Evolutionary conservation across 352 stramenopile genomes (phyloP), one percentile per base, ranked within the genome.

Genomic region (Phytophthora syringae): DNA sequence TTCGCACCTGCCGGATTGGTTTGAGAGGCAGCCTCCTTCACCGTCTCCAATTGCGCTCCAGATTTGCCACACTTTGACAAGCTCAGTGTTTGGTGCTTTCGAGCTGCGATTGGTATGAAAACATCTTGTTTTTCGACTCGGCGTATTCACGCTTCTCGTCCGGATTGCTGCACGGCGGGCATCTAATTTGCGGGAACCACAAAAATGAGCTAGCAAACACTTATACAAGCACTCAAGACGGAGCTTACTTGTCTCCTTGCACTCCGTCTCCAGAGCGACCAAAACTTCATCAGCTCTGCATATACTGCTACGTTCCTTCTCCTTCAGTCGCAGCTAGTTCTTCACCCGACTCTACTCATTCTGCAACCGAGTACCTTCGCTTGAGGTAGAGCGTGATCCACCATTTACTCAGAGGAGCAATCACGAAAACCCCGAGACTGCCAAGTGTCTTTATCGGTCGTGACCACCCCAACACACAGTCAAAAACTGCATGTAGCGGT

Each of bases 271-370:
- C 12, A 95, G 68, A 20, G 82, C 87, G 22, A 91, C 79, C 13
- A n/a, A n/a, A 94, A 75, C 64, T 95, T 85, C 49, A 94, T 77
- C 74, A 91, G 25, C 89, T 76, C 28, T 80, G 60, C 36, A 91
- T 53, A 70, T 74, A 18, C 69, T 82, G 36, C 53, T 66, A 6
- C 93, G 54, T 27, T 79, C 66, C 44, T 89, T 90, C 12, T 95
- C 87, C 51, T 88, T 90, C 7, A 78, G 24, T 0, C 77, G 68
- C 30, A 92, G 59, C 16, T 95, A 84, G 0, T 65, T 64, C 40
- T 82, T 86, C 25, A 87, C 32, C 12, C 71, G 74, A 18, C 52
- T 27, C 24, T 89, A 71, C 40, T 95, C 84, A 40, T 92, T 92
- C 1, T 84, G 66, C 22, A 86, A 42, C 9, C 64, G 69, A 56